phyloP scores from a whole-genome alignment of 129 eudicot genomes.

The Helianthus annuus region DNA sequence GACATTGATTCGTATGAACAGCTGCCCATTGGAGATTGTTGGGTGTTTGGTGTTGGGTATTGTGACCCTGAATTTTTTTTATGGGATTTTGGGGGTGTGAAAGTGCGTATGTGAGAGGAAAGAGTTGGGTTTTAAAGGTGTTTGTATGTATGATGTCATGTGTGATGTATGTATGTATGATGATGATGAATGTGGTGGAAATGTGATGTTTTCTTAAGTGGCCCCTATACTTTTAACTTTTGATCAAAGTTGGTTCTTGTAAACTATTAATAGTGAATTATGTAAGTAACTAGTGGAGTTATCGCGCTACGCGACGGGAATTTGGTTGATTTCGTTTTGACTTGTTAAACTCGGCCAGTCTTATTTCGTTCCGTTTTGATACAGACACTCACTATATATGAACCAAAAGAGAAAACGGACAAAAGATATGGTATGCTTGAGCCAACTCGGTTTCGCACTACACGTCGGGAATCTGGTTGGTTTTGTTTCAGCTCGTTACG shows the following conservation, averaged over 20 bases:
- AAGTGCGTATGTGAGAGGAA: constrained; percentile 33
- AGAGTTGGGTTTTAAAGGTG: constrained; percentile 43
- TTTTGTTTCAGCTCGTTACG: too few relatives aligned
- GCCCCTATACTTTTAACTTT: not conserved
- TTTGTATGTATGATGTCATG: not conserved
- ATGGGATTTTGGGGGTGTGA: constrained; percentile 11
- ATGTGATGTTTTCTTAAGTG: not conserved
- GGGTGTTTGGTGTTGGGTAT: not conserved
- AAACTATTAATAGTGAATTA: too few relatives aligned
- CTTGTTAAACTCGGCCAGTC: too few relatives aligned
- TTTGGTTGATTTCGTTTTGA: too few relatives aligned
- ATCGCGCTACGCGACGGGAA: too few relatives aligned
- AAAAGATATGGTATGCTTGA: too few relatives aligned
- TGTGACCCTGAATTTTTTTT: not conserved
- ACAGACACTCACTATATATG: too few relatives aligned
- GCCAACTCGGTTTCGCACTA: too few relatives aligned
- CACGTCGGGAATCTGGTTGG: too few relatives aligned
- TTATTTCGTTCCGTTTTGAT: too few relatives aligned
- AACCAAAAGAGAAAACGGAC: too few relatives aligned
- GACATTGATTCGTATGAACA: constrained; percentile 40
- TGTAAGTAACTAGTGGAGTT: too few relatives aligned
- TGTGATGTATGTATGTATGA: constrained; percentile 8
- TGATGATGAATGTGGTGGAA: not conserved
- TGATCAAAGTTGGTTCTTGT: not conserved
- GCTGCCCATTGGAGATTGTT: constrained; percentile 37